Evolutionary conservation across 1,284 basidiomycete species (phyloP).

Genomic region (Takashimella koratensis): DNA sequence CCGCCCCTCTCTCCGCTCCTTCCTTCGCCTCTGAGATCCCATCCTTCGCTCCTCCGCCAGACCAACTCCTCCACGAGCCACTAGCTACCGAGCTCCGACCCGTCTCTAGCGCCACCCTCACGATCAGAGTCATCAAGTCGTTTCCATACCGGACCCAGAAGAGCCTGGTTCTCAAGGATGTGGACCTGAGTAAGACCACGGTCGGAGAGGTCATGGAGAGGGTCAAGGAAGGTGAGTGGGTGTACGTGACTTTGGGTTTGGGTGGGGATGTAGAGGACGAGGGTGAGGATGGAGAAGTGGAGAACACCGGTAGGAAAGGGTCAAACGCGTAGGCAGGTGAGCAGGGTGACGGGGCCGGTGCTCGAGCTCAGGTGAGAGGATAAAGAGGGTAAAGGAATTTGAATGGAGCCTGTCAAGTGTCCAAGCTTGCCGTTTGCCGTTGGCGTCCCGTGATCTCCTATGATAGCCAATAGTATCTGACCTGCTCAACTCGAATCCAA

Average conservation of each 20-base stretch:
- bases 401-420: constrained; percentile 16
- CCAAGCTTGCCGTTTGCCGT: too few species aligned
- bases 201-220: constrained; percentile 71
- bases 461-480: too few species aligned
- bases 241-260: background rate
- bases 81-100: constrained; percentile 33
- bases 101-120: constrained; percentile 39
- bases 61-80: constrained; percentile 14
- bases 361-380: constrained; percentile 70
- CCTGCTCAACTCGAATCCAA: too few species aligned
- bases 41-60: constrained; percentile 1
- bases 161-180: constrained; percentile 73
- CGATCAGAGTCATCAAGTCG: constrained; percentile 85
- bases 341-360: too few species aligned
- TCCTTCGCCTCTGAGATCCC: background rate
- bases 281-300: background rate
- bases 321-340: too few species aligned
- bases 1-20: background rate
- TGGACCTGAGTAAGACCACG: constrained; percentile 75
- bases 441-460: too few species aligned
- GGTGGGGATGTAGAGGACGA: background rate
- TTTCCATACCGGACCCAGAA: constrained; percentile 90
- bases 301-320: too few species aligned
- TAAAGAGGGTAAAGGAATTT: constrained; percentile 62
- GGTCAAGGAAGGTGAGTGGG: constrained; percentile 55